phyloP scores from a whole-genome alignment of 2,329 filamentous ascomycete species.

The Trichoderma sp. region DNA sequence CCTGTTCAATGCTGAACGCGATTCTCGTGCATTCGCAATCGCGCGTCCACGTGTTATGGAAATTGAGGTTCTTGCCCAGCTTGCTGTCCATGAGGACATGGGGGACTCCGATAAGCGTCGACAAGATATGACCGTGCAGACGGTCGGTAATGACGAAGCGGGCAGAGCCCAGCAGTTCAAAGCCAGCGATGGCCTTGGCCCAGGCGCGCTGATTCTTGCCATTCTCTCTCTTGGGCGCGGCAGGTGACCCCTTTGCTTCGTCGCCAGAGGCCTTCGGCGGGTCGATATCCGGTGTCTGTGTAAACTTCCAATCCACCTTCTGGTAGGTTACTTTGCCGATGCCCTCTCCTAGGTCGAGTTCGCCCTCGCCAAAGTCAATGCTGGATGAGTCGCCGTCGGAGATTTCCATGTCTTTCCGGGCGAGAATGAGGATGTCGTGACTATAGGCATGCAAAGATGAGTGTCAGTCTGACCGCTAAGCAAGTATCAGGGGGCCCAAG shows the following conservation, averaged over 20 bases:
- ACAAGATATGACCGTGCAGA: conserved; percentile 17
- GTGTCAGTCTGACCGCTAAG: background rate
- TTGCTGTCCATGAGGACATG: conserved; percentile 25
- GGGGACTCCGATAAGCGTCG: conserved; percentile 17
- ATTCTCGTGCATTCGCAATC: conserved; percentile 18
- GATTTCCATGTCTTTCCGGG: conserved; percentile 17
- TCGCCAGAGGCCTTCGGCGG: conserved; percentile 14
- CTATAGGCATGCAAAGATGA: background rate
- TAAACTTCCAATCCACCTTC: conserved; percentile 25
- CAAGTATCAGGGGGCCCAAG: too few relatives aligned
- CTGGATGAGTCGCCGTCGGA: conserved; percentile 17
- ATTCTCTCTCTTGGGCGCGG: conserved; percentile 18
- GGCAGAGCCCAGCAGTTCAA: conserved; percentile 20
- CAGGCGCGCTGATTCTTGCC: conserved; percentile 22
- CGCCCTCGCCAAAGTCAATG: conserved; percentile 19
- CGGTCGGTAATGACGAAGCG: conserved; percentile 22
- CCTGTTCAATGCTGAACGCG: conserved; percentile 7
- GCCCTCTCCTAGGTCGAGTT: conserved; percentile 15
- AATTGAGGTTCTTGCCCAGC: conserved; percentile 21
- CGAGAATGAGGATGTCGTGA: conserved; percentile 22
- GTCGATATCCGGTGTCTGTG: conserved; percentile 21
- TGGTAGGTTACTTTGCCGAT: conserved; percentile 21
- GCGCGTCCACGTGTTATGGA: conserved; percentile 23
- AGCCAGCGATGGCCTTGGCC: conserved; percentile 22
- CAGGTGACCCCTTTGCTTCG: background rate